Conservation (phyloP, 163 green algal species). For the Chloromonas sp. region DNA sequence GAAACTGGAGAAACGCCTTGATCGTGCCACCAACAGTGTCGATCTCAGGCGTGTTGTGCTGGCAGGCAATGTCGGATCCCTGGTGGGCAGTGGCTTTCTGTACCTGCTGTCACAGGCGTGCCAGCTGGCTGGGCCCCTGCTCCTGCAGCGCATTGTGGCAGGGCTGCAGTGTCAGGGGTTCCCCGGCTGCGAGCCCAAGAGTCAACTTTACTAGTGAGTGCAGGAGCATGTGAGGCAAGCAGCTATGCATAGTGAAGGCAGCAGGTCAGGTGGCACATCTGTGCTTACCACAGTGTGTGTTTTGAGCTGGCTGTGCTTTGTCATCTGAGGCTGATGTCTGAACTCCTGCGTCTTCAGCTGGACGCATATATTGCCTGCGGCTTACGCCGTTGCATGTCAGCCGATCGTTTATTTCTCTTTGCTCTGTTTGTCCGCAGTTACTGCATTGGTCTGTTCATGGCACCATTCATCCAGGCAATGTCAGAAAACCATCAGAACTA, state of each 20-base stretch:
- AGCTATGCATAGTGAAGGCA: neutral
- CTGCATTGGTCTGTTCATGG: conserved; percentile 49
- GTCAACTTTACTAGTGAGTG: conserved; percentile 38
- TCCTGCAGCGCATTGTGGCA: conserved; percentile 4
- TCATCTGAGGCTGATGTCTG: too few relatives aligned
- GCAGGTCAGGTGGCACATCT: neutral
- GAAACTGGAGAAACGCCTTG: too few relatives aligned
- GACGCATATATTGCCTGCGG: neutral
- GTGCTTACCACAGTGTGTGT: neutral
- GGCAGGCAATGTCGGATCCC: neutral
- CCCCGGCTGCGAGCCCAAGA: neutral
- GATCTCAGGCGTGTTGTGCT: neutral
- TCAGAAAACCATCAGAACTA: conserved; percentile 57
- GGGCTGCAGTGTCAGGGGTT: conserved; percentile 15
- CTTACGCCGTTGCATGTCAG: neutral
- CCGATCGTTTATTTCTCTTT: neutral
- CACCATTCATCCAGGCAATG: conserved; percentile 47
- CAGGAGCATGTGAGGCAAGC: neutral
- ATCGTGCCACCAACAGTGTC: neutral
- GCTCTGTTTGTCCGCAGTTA: conserved; percentile 28
- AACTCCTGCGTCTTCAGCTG: too few relatives aligned
- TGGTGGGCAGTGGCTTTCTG: neutral
- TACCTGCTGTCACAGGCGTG: neutral
- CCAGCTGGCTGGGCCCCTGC: neutral
- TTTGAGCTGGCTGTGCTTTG: too few relatives aligned